Conservation (phyloP, 306 rosid species). For the Medicago truncatula region MtrunA17r5.0-ANR NC_053045.1:56276501-56277000, state of each 20-base stretch:
- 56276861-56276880: background rate
- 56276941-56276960: too few relatives aligned
- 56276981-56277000: background rate
- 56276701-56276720: background rate
- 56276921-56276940: background rate
- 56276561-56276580: slow-evolving; percentile 1
- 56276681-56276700: too few relatives aligned
- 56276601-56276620: too few relatives aligned
- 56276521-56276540: background rate
- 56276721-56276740: slow-evolving; percentile 23
- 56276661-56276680: background rate
- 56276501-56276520: slow-evolving; percentile 36
- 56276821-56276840: background rate
- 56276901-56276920: too few relatives aligned
- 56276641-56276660: slow-evolving; percentile 11
- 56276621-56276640: background rate
- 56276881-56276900: too few relatives aligned
- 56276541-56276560: slow-evolving; percentile 16
- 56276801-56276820: slow-evolving; percentile 13
- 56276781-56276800: background rate
- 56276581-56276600: background rate
- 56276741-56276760: slow-evolving; percentile 9
- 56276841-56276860: background rate
- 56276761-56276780: fast-evolving
- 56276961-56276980: background rate